Percentiles rank a stretch among this genome's conserved stretches.
phyloP scores from a whole-genome alignment of 805 yeast genomes.

The Yamadazyma endophytica region DNA sequence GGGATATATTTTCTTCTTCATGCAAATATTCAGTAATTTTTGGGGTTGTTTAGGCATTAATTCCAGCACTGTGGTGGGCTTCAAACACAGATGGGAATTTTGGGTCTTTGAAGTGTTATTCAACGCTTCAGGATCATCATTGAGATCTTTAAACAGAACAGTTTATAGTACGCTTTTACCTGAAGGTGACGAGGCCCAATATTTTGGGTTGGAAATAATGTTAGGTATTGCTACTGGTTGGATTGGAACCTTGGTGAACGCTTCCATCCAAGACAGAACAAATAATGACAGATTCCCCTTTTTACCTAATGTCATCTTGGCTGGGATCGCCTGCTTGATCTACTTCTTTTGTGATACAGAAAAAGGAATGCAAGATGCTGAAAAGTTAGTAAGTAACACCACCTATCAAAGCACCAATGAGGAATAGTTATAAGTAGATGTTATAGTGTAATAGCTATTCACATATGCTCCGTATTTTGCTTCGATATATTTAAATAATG shows the following conservation, averaged over 20 bases:
- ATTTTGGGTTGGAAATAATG: conserved; percentile 38
- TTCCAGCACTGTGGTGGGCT: conserved; percentile 23
- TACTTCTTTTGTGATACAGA: conserved; percentile 26
- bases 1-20: conserved; percentile 28
- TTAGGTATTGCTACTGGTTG: conserved; percentile 40
- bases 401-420: background rate
- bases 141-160: conserved; percentile 33
- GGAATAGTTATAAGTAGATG: no score
- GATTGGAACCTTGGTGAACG: conserved; percentile 36
- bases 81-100: conserved; percentile 40
- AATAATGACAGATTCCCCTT: conserved; percentile 34
- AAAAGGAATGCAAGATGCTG: conserved; percentile 23
- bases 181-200: conserved; percentile 40
- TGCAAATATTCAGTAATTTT: conserved; percentile 30
- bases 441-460: no score
- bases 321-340: conserved; percentile 18
- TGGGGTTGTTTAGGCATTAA: conserved; percentile 38
- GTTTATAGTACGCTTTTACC: conserved; percentile 36
- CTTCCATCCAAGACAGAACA: conserved; percentile 36
- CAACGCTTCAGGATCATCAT: conserved; percentile 28
- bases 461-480: no score
- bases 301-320: conserved; percentile 30
- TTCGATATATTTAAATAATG: no score
- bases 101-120: conserved; percentile 38
- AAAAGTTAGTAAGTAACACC: conserved; percentile 8